Evolutionary conservation across 2,329 filamentous ascomycete genomes (phyloP), one percentile per base, ranked within the genome.

Genomic region (Coniochaeta hoffmannii): DNA sequence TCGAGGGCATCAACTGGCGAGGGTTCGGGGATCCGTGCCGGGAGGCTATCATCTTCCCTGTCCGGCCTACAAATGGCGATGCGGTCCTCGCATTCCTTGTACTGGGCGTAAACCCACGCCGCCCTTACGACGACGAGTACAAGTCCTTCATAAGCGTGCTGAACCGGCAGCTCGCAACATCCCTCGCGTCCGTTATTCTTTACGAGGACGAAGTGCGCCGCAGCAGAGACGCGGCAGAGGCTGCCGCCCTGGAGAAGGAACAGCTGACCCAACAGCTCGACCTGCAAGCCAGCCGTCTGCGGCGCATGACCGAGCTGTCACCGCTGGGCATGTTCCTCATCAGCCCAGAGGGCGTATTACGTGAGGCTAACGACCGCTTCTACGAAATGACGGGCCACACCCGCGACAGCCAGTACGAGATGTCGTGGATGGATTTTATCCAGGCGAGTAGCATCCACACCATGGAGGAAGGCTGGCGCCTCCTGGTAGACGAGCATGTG

Each of bases 121-220:
- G 83, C 54, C 82, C 82, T 0, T 86, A 82, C 60, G 83, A 87
- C 61, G 78, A 83, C 55, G 82, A 85, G 57, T 86, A 86, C 62
- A 76, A 75, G 52, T 69, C 82, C 0, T 87, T 86, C 58, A 71
- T 85, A 2, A 76, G 62, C 22, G 62, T 71, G 53, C 59, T 75
- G 0, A 72, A 70, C 50, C 64, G 69, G 12, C 85, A 71, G 63
- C 69, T 87, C 2, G 81, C 79, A 0, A 86, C 82, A 0, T 85
- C 82, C 0, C 67, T 87, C 22, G 83, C 84, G 2, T 86, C 83
- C 0, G 80, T 85, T 0, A 82, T 86, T 0, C 69, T 87, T 0
- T 85, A 85, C 53, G 82, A 86, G 63, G 82, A 86, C 57, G 84
- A 87, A 59, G 83, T 85, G 7, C 73, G 77, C 17, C 73, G 81